Evolutionary conservation across 2,329 filamentous ascomycete genomes (phyloP).

Genomic region (Fusarium humuli): DNA sequence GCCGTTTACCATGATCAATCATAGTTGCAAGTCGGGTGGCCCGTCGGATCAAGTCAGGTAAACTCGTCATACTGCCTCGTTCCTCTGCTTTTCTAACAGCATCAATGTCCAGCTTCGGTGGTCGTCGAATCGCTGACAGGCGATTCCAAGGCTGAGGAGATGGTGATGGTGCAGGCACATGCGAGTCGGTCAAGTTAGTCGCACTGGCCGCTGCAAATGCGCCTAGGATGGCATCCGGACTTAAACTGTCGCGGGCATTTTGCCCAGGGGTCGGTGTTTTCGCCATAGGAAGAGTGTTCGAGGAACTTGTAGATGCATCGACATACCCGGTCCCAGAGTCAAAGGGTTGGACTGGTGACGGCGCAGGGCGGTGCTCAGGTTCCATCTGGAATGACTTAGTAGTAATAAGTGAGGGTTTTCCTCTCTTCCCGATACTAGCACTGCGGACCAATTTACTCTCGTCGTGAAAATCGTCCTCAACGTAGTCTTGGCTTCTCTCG

Average conservation of each 20-base stretch:
- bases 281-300: conserved; percentile 54
- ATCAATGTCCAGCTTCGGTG: conserved; percentile 83
- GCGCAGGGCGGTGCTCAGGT: conserved; percentile 47
- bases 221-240: conserved; percentile 61
- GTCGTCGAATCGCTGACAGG: conserved; percentile 69
- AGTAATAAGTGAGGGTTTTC: conserved; percentile 67
- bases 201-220: conserved; percentile 64
- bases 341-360: conserved; percentile 57
- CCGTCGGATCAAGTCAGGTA: conserved; percentile 89
- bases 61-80: conserved; percentile 88
- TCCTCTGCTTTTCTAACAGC: conserved; percentile 84
- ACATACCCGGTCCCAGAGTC: conserved; percentile 59
- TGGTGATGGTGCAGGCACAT: conserved; percentile 42
- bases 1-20: conserved; percentile 82
- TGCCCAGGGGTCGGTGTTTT: conserved; percentile 31
- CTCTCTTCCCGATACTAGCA: conserved; percentile 71
- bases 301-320: conserved; percentile 61
- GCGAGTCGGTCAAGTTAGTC: conserved; percentile 53
- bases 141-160: conserved; percentile 53
- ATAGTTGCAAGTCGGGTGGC: conserved; percentile 89
- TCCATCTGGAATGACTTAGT: conserved; percentile 41
- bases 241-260: conserved; percentile 46
- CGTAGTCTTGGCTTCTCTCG: conserved; percentile 57
- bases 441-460: conserved; percentile 69
- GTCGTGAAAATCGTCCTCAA: conserved; percentile 62